Conservation (phyloP, 2,329 filamentous ascomycete genomes). For the Moelleriella libera region DNA sequence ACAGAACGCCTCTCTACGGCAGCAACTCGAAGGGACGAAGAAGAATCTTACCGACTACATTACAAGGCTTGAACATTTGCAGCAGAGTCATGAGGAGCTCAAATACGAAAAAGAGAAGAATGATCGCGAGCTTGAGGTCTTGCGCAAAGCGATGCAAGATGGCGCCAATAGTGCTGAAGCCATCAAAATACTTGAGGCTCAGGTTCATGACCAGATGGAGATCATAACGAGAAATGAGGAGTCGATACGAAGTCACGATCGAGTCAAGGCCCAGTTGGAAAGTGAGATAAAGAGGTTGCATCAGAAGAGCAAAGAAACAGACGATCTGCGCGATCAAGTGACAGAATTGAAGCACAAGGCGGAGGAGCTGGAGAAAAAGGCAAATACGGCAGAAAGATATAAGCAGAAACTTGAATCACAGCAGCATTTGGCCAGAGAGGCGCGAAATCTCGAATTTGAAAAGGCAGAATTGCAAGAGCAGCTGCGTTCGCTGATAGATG, state of each 20-base stretch:
- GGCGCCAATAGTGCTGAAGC: constrained; percentile 36
- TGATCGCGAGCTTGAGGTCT: constrained; percentile 35
- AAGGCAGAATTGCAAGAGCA: constrained; percentile 38
- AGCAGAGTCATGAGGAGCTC: constrained; percentile 50
- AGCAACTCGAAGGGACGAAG: constrained; percentile 36
- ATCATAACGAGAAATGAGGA: constrained; percentile 56
- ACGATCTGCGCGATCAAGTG: constrained; percentile 43
- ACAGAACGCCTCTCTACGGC: constrained; percentile 33
- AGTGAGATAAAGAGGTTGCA: constrained; percentile 34
- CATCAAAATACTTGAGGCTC: constrained; percentile 38
- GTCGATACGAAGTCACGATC: constrained; percentile 20
- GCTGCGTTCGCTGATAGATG: constrained; percentile 20
- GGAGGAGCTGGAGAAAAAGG: constrained; percentile 44
- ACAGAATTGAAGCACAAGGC: constrained; percentile 44
- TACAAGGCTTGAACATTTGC: constrained; percentile 43
- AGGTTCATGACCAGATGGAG: constrained; percentile 52
- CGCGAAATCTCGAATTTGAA: constrained; percentile 39
- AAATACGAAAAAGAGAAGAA: constrained; percentile 48
- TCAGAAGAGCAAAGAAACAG: constrained; percentile 30
- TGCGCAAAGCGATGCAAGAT: constrained; percentile 34
- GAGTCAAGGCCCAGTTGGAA: constrained; percentile 38
- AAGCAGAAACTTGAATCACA: constrained; percentile 48
- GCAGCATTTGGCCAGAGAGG: constrained; percentile 39
- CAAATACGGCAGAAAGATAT: constrained; percentile 47
- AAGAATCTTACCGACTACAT: constrained; percentile 45